Base-by-base conservation (phyloP, 345 rosid genomes). In the Erysimum cheiranthoides region DNA sequence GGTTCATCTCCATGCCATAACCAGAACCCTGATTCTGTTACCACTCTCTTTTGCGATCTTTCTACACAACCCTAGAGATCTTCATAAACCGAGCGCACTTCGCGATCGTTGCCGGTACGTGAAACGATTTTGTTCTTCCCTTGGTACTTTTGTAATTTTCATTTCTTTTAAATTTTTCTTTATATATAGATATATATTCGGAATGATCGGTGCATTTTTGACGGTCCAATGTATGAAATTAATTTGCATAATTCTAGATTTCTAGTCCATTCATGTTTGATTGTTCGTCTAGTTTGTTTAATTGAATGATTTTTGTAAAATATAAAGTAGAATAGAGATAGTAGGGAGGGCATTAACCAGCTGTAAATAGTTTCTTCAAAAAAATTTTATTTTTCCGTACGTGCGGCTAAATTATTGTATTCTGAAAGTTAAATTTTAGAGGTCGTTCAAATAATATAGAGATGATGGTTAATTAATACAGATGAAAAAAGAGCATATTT, bases 1-100 rank as follows among this genome's bases (percentile, higher is more conserved):
- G 74, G 81, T 60, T 66, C 73, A 42, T 60, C 81, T 66, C 74
- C 64, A 49, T 66, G 77, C 30, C 81, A 78, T 71, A 78, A 71
- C 27, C 68, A 65, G 14, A 57, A 39, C 47, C 80, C 76, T 77
- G 39, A 71, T 32, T 73, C 81, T 4, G 60, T 12, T 31, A 38
- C 78, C 8, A 32, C 70, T 73, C 45, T 73, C 59, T 52, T 52
- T 5, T 78, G 78, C 45, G 60, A 67, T 53, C 70, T 66, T 36
- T 73, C 77, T 27, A 51, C 43, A 52, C n/a, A 72, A 9, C 74
- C 81, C 5, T 78, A 78, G 64, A 18, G 8, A n/a, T 51, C 54
- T 13, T 5, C 51, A 12, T 25, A 66, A 9, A 67, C 36, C 14
- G 18, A 45, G 50, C 63, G 54, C 21, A 45, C 18, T 56, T 74